Percentiles rank a stretch among this genome's conserved stretches.
Conservation (phyloP, 768 basidiomycete species). For the Naganishia vishniacii region DNA sequence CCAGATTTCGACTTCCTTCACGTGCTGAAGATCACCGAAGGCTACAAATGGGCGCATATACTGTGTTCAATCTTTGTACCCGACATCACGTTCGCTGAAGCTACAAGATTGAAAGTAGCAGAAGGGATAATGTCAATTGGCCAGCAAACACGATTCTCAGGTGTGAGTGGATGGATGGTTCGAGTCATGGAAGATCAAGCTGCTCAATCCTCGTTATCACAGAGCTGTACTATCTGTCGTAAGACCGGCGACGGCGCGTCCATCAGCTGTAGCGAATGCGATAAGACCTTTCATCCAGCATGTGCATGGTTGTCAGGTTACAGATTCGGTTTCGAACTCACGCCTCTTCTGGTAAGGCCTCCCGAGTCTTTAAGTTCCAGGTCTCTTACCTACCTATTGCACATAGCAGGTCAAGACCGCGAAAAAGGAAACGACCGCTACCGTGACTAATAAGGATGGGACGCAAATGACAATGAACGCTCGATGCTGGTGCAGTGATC, state of each 20-base stretch:
- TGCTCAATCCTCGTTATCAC: neutral
- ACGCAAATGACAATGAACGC: conserved; percentile 11
- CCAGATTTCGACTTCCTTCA: conserved; percentile 53
- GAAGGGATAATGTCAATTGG: conserved; percentile 63
- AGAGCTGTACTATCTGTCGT: conserved; percentile 74
- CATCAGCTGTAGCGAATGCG: conserved; percentile 76
- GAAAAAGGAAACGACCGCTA: conserved; percentile 9
- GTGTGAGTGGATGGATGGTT: neutral
- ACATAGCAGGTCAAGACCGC: neutral
- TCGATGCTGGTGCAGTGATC: conserved; percentile 21
- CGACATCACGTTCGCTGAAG: conserved; percentile 76
- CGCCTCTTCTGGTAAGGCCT: conserved; percentile 5
- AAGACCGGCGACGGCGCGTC: conserved; percentile 65
- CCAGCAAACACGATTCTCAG: conserved; percentile 27
- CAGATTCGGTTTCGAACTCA: conserved; percentile 85
- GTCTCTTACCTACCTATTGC: neutral
- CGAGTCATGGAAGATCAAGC: neutral
- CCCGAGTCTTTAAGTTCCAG: too few relatives aligned
- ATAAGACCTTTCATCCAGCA: conserved; percentile 71
- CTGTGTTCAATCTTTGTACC: conserved; percentile 82
- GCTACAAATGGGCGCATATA: conserved; percentile 85
- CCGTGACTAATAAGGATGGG: conserved; percentile 15
- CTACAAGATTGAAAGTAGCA: conserved; percentile 64
- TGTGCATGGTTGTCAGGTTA: conserved; percentile 83
- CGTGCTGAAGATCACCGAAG: conserved; percentile 85